Evolutionary conservation across 2,329 filamentous ascomycete genomes (phyloP).

Genomic region (Ophiostoma himal-ulmi): DNA sequence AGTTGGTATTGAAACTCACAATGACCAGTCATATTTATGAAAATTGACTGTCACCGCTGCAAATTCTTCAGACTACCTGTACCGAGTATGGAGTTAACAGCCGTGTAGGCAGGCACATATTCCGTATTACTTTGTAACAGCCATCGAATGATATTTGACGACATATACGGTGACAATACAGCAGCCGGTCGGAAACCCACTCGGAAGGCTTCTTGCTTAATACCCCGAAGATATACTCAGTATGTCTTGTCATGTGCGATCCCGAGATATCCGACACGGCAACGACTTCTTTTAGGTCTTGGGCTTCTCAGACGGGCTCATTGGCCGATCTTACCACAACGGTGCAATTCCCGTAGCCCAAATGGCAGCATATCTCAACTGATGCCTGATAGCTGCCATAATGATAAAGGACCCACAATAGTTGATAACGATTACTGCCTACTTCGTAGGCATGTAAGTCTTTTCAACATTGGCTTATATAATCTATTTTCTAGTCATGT

Average conservation of each 20-base stretch:
- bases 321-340: background rate
- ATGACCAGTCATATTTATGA: background rate
- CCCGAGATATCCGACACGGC: conserved; percentile 4
- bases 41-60: background rate
- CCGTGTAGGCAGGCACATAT: background rate
- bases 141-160: background rate
- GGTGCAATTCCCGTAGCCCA: conserved; percentile 4
- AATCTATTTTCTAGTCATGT: too few relatives aligned
- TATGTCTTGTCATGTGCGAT: background rate
- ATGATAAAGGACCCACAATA: too few relatives aligned
- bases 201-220: background rate
- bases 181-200: background rate
- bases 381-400: background rate
- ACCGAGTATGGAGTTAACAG: background rate
- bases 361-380: background rate
- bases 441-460: background rate
- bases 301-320: background rate
- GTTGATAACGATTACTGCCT: background rate
- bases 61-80: background rate
- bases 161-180: background rate
- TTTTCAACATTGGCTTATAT: background rate
- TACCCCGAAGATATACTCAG: too few relatives aligned
- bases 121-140: too few relatives aligned
- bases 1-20: background rate
- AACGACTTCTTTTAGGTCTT: background rate